Conservation (phyloP, 331 rosid species). For the Malus hybrid region DNA sequence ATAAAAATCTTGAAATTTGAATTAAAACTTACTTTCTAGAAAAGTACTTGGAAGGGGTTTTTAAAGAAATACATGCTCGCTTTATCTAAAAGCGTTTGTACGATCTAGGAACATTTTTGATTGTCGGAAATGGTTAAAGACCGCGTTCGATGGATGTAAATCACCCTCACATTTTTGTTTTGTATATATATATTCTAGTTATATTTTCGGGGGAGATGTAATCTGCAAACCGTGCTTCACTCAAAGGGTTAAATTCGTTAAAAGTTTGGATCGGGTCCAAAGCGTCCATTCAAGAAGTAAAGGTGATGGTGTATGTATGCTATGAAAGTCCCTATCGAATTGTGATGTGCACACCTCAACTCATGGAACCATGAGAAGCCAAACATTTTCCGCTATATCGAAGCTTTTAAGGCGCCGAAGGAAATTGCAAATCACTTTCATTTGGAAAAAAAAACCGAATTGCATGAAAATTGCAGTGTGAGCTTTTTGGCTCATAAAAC, state of each 20-base stretch:
- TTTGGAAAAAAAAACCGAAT: slow-evolving; percentile 13
- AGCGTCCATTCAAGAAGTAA: too few species aligned
- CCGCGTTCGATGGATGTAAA: too few species aligned
- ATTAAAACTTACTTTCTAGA: neutral
- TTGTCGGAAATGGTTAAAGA: too few species aligned
- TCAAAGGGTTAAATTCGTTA: too few species aligned
- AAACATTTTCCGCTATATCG: neutral
- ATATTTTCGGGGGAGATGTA: too few species aligned
- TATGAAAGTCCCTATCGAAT: neutral
- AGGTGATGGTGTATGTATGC: neutral
- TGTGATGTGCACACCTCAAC: neutral
- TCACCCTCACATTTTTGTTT: too few species aligned
- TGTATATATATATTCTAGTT: too few species aligned
- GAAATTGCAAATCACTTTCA: slow-evolving; percentile 7
- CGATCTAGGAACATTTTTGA: neutral
- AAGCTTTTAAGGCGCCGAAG: neutral
- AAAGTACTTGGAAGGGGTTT: neutral
- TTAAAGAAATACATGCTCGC: neutral
- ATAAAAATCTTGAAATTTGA: too few species aligned
- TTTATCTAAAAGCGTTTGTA: neutral
- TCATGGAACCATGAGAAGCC: neutral
- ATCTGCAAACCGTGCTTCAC: too few species aligned
- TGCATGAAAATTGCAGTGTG: slow-evolving; percentile 14
- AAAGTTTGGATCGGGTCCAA: too few species aligned
- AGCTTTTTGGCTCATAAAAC: slow-evolving; percentile 29